Percentiles rank a stretch among this genome's conserved stretches.
Evolutionary conservation across 495 filamentous ascomycete genomes (phyloP).

Genomic region (Zalerion maritima): DNA sequence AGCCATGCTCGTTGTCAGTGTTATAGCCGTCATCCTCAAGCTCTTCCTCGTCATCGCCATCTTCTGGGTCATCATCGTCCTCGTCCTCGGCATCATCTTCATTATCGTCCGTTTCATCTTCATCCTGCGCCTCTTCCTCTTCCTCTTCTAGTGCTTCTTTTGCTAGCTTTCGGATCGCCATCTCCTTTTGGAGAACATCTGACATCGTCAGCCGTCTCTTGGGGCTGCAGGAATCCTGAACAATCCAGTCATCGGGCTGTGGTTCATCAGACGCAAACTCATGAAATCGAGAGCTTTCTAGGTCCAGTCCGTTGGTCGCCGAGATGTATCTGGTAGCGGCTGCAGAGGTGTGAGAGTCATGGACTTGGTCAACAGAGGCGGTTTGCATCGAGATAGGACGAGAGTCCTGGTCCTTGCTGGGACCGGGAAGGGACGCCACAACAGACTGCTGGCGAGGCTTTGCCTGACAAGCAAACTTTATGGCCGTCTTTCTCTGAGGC

Average conservation of each 20-base stretch:
- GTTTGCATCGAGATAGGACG: constrained; percentile 9
- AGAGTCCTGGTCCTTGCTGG: constrained; percentile 6
- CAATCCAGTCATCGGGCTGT: constrained; percentile 78
- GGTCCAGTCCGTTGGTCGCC: constrained; percentile 40
- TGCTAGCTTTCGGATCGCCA: constrained; percentile 68
- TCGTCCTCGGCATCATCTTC: constrained; percentile 36
- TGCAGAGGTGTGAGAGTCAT: neutral
- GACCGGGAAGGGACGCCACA: too few relatives aligned
- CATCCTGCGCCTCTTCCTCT: constrained; percentile 52
- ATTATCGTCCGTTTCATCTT: constrained; percentile 43
- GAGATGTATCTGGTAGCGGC: constrained; percentile 26
- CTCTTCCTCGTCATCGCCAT: constrained; percentile 34
- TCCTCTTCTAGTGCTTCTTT: constrained; percentile 88
- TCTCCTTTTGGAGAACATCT: constrained; percentile 84
- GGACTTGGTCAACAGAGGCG: constrained; percentile 6
- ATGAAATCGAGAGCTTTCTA: constrained; percentile 68
- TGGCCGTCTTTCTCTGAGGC: constrained; percentile 24
- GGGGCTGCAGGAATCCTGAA: constrained; percentile 41
- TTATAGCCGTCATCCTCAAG: constrained; percentile 60
- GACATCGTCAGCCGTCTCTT: constrained; percentile 63
- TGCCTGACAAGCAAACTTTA: constrained; percentile 38
- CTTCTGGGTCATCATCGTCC: constrained; percentile 26
- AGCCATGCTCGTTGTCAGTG: constrained; percentile 91
- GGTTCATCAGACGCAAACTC: constrained; percentile 77
- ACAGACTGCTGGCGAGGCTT: constrained; percentile 10